Conservation (phyloP, 495 filamentous ascomycete genomes). For the Penicillium samsonianum region DNA sequence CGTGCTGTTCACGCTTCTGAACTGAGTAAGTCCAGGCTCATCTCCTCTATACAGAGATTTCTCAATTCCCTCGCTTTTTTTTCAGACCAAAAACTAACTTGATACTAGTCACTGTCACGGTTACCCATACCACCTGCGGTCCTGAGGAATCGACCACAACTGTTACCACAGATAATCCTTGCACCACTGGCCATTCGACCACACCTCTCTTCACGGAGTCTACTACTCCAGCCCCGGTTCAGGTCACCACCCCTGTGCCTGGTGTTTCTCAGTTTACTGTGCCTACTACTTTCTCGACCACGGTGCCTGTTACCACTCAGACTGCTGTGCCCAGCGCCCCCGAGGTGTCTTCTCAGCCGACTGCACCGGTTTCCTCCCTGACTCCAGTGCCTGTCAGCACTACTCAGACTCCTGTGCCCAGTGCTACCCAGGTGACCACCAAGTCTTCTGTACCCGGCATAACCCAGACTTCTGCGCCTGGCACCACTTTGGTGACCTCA, state of each 20-base stretch:
- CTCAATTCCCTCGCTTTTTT: not conserved
- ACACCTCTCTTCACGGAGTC: not conserved
- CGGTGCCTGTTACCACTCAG: not conserved
- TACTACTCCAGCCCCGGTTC: not conserved
- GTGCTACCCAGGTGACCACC: not conserved
- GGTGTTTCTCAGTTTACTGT: not conserved
- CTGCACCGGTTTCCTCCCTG: not conserved
- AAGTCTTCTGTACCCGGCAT: too few relatives aligned
- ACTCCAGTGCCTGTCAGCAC: not conserved
- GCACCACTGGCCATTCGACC: constrained; percentile 13
- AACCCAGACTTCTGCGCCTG: not conserved
- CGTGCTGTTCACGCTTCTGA: not conserved
- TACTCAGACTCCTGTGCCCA: not conserved
- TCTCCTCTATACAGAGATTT: not conserved
- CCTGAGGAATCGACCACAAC: constrained; percentile 3
- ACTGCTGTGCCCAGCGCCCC: not conserved
- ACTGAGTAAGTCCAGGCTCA: not conserved
- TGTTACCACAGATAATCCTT: constrained; percentile 6
- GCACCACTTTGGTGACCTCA: not conserved
- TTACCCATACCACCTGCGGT: constrained; percentile 7
- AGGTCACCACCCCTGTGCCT: not conserved
- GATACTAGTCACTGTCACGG: constrained; percentile 20
- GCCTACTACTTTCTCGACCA: not conserved
- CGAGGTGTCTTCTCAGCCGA: not conserved
- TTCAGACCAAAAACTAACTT: not conserved